Evolutionary conservation across 169 alveolate species (phyloP).

Genomic region (Haemoproteus tartakovskyi): DNA sequence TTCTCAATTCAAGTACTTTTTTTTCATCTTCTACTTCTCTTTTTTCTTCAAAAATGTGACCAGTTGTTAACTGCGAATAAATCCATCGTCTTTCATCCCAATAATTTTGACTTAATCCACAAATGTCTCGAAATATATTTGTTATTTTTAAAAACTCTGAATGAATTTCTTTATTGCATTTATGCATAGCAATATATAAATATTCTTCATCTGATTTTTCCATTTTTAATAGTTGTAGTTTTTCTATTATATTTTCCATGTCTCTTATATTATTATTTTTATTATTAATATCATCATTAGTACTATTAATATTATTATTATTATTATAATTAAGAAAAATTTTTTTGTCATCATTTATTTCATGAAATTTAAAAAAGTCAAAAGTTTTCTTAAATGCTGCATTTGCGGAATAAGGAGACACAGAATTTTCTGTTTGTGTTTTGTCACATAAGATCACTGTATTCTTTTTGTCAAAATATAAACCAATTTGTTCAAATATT

Average conservation of each 20-base stretch:
- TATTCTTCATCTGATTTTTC: constrained; percentile 46
- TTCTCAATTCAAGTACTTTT: no score
- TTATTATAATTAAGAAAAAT: no score
- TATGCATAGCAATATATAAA: constrained; percentile 29
- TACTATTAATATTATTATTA: no score
- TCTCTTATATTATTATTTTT: not conserved
- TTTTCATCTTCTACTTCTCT: no score
- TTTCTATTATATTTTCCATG: constrained; percentile 20
- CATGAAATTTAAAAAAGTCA: no score
- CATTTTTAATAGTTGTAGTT: constrained; percentile 9
- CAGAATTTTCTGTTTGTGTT: not conserved
- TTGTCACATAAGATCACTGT: constrained; percentile 1
- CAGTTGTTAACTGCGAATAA: no score
- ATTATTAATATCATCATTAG: no score
- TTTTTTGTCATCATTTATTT: not conserved
- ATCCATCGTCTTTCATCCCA: no score
- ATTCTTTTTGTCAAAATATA: constrained; percentile 18
- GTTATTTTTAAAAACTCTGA: no score
- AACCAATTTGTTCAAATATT: constrained; percentile 41
- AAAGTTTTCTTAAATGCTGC: not conserved
- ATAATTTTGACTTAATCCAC: no score
- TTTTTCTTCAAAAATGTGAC: no score
- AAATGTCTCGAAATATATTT: no score
- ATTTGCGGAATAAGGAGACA: not conserved
- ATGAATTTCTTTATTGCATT: constrained; percentile 58